phyloP scores from a whole-genome alignment of 345 rosid genomes.

The Xanthoceras sorbifolium region DNA sequence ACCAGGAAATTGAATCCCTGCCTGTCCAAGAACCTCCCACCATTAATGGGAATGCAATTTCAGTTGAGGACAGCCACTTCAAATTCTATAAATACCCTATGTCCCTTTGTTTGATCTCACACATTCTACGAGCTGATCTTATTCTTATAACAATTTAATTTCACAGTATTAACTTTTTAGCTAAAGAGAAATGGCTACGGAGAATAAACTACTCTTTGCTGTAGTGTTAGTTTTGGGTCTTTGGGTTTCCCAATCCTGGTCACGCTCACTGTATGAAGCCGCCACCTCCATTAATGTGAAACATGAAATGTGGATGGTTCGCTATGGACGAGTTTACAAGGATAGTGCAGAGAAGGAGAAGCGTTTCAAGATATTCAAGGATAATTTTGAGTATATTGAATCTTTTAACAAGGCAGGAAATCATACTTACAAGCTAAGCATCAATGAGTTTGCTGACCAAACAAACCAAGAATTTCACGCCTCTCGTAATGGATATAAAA shows the following conservation, averaged over 20 bases:
- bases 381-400: slow-evolving; percentile 31
- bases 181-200: background rate
- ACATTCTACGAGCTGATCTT: background rate
- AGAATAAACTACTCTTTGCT: slow-evolving; percentile 2
- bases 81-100: slow-evolving; percentile 3
- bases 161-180: background rate
- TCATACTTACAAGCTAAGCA: slow-evolving; percentile 29
- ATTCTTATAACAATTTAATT: too few relatives aligned
- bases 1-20: background rate
- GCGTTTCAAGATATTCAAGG: slow-evolving; percentile 35
- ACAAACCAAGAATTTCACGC: slow-evolving; percentile 31
- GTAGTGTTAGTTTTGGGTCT: slow-evolving; percentile 12
- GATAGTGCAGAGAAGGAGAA: slow-evolving; percentile 22
- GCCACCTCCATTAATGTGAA: slow-evolving; percentile 19
- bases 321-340: slow-evolving; percentile 16
- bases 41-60: background rate
- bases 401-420: slow-evolving; percentile 28
- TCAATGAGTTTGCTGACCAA: slow-evolving; percentile 40
- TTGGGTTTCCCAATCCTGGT: slow-evolving; percentile 23
- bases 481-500: slow-evolving; percentile 18
- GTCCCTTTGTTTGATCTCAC: background rate
- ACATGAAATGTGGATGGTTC: slow-evolving; percentile 33
- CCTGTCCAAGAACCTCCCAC: background rate
- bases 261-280: slow-evolving; percentile 25
- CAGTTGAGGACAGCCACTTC: background rate